Conservation (phyloP, 768 basidiomycete species). For the Polyporus arcularius region DNA sequence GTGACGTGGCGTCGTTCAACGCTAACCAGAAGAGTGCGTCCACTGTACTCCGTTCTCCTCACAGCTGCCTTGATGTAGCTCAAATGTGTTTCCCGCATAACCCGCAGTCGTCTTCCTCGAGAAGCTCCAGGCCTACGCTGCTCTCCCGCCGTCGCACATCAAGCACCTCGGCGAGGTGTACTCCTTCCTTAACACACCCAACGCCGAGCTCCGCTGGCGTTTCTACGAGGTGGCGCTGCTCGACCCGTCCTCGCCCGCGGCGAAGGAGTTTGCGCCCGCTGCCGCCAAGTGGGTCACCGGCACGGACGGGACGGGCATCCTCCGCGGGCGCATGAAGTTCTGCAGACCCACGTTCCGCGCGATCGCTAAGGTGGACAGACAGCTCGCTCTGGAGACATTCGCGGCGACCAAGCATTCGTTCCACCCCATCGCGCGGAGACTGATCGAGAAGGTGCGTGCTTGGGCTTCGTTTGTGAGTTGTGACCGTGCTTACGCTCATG, state of each 20-base stretch:
- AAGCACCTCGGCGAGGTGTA: constrained; percentile 57
- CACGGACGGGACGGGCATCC: constrained; percentile 50
- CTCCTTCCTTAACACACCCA: constrained; percentile 54
- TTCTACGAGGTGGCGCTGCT: constrained; percentile 75
- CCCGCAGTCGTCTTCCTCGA: constrained; percentile 79
- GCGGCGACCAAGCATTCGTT: constrained; percentile 50
- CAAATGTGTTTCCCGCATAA: too few relatives aligned
- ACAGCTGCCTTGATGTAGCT: background rate
- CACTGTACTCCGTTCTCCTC: background rate
- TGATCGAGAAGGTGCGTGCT: constrained; percentile 70
- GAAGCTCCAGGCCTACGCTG: constrained; percentile 60
- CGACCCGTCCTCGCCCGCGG: constrained; percentile 48
- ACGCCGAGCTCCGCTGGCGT: constrained; percentile 76
- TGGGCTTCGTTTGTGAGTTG: too few relatives aligned
- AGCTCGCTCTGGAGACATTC: constrained; percentile 56
- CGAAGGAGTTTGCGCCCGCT: constrained; percentile 49
- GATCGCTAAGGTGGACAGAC: constrained; percentile 51
- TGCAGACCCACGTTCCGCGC: constrained; percentile 69
- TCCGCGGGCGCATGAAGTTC: constrained; percentile 87
- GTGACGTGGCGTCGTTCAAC: constrained; percentile 65
- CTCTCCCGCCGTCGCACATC: constrained; percentile 64
- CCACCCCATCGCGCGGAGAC: constrained; percentile 74
- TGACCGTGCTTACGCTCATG: background rate
- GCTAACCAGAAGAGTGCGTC: constrained; percentile 74
- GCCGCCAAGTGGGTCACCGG: constrained; percentile 74